Conservation (phyloP, 768 basidiomycete species). For the Xerocomellus dryophilus region DNA sequence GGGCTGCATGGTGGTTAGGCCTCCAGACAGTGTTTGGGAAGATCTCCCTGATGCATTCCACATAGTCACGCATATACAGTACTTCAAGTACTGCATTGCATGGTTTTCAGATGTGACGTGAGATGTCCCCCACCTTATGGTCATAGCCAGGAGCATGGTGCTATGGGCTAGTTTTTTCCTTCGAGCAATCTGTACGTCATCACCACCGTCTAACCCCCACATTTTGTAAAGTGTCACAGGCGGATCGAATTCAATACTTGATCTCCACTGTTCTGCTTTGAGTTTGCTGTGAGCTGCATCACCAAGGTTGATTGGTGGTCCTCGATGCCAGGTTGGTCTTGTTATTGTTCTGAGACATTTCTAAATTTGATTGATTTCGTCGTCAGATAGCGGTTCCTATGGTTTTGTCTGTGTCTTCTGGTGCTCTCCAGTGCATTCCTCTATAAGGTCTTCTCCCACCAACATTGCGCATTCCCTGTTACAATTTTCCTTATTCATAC, state of each 20-base stretch:
- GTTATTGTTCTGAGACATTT: not conserved
- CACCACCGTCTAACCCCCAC: conserved; percentile 17
- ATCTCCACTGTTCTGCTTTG: conserved; percentile 35
- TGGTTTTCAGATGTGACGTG: conserved; percentile 17
- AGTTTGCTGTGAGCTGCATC: conserved; percentile 32
- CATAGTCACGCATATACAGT: conserved; percentile 31
- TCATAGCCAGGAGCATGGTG: conserved; percentile 22
- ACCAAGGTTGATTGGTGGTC: conserved; percentile 18
- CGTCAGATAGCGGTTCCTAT: not conserved
- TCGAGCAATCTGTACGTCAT: not conserved
- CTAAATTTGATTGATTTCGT: not conserved
- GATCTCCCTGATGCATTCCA: conserved; percentile 14
- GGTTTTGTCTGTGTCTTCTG: not conserved
- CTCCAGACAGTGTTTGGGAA: conserved; percentile 18
- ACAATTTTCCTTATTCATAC: too few relatives aligned
- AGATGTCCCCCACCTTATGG: conserved; percentile 13
- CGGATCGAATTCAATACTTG: conserved; percentile 25
- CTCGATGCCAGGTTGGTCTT: conserved; percentile 19
- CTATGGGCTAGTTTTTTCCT: conserved; percentile 20
- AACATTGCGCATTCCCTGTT: too few relatives aligned
- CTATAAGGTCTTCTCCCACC: not conserved
- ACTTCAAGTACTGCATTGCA: conserved; percentile 10
- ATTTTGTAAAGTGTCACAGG: conserved; percentile 25
- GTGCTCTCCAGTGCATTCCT: not conserved
- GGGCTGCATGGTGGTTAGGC: conserved; percentile 33